Base-by-base conservation (phyloP, 306 rosid species). In the Astragalus glycyphyllos region DNA sequence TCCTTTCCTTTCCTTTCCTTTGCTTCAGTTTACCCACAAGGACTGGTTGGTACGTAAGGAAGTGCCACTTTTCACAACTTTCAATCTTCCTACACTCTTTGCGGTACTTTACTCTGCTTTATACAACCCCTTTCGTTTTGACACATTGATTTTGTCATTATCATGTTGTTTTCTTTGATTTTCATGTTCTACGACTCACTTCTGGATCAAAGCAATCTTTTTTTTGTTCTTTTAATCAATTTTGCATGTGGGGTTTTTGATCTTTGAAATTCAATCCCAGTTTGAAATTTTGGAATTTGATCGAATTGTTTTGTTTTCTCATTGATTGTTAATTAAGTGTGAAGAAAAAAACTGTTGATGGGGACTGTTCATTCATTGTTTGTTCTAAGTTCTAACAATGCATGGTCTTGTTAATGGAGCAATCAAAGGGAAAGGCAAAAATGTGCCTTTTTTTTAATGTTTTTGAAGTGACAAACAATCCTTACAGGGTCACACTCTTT, bases 351-450 rank as follows among this genome's bases (percentile, higher is more conserved):
- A n/a, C 9, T 16, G 8, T 74, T 60, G 44, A 65, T 56, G 57
- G 31, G n/a, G 10, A 11, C 0, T 37, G 11, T 72, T 59, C 26
- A 7, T 60, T 37, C 42, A 76, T 69, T 78, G 76, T 68, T 40
- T 76, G 73, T 62, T 69, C 72, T 70, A 40, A 31, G 73, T 62
- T 69, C 72, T 70, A 40, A 31, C 45, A 49, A 55, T 51, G 13
- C 41, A 48, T 45, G 71, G 82, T 48, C 71, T 76, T 66, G 51
- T 55, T 34, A 74, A 29, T 72, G 67, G 67, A 45, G 59, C 12
- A 71, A 69, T 58, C 10, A 66, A 69, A 48, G 38, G 51, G 55
- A 67, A 64, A 35, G 16, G 50, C 26, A 58, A 67, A 51, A 55
- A 16, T 59, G n/a, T 44, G 42, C 75, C 50, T 72, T 66, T 32